Evolutionary conservation across 345 rosid species (phyloP).

Genomic region (Eucalyptus erythrocorys): DNA sequence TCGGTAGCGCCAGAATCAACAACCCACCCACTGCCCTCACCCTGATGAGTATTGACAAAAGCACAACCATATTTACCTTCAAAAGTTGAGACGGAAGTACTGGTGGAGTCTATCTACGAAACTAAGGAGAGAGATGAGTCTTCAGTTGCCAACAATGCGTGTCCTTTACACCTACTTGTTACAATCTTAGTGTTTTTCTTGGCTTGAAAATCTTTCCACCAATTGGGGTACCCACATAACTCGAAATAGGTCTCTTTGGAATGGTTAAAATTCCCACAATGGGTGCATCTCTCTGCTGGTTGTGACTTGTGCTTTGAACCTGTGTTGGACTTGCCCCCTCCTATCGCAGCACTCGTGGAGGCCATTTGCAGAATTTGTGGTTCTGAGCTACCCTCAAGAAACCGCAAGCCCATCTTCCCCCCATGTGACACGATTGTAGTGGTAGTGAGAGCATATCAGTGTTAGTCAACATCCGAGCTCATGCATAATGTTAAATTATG

Average conservation of each 20-base stretch:
- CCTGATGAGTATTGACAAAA: neutral
- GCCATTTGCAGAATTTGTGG: neutral
- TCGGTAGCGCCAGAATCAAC: neutral
- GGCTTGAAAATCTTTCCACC: neutral
- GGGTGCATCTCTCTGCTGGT: neutral
- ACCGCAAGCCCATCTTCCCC: neutral
- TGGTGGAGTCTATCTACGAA: neutral
- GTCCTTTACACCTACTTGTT: neutral
- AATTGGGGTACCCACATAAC: neutral
- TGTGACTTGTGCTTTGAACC: neutral
- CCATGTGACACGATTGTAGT: neutral
- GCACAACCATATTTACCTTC: neutral
- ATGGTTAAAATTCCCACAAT: neutral
- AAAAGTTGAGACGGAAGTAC: neutral
- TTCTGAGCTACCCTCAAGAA: neutral
- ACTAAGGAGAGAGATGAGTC: neutral
- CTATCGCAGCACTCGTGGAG: neutral
- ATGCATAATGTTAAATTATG: too few species aligned
- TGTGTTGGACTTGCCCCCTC: neutral
- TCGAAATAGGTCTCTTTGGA: neutral
- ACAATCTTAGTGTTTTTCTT: neutral
- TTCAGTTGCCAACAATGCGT: fast-evolving
- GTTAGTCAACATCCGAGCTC: neutral
- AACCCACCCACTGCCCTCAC: neutral
- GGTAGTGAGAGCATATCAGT: neutral